phyloP scores from a whole-genome alignment of 2,329 filamentous ascomycete species.

The Corynespora cassiicola region DNA sequence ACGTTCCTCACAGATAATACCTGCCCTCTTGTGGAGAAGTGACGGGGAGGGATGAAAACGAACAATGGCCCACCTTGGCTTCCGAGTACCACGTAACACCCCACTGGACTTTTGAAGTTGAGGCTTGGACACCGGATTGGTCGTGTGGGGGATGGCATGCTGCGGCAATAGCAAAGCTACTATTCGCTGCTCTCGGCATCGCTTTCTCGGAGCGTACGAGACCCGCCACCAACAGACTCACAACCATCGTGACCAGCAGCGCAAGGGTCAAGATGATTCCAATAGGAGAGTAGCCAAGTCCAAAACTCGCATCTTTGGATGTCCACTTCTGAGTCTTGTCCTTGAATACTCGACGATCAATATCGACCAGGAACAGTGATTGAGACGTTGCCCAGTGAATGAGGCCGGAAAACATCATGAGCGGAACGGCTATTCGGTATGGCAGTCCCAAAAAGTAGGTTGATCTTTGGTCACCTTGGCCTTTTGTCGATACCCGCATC shows the following conservation, averaged over 20 bases:
- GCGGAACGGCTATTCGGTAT: slow-evolving; percentile 45
- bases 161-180: too few relatives aligned
- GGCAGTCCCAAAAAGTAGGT: slow-evolving; percentile 53
- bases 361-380: slow-evolving; percentile 48
- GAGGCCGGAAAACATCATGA: slow-evolving; percentile 36
- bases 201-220: not conserved
- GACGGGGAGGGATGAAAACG: not conserved
- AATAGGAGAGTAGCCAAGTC: not conserved
- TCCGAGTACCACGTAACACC: not conserved
- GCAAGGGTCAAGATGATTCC: not conserved
- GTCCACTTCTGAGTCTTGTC: not conserved
- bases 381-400: slow-evolving; percentile 55
- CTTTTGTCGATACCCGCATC: slow-evolving; percentile 46
- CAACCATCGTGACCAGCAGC: too few relatives aligned
- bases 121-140: not conserved
- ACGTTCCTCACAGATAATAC: not conserved
- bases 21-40: not conserved
- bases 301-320: not conserved
- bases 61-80: not conserved
- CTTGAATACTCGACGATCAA: slow-evolving; percentile 14
- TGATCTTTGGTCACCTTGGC: slow-evolving; percentile 42
- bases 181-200: slow-evolving; percentile 1
- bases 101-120: not conserved
- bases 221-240: too few relatives aligned
- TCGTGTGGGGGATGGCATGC: too few relatives aligned